Evolutionary conservation across 2,329 filamentous ascomycete genomes (phyloP).

Genomic region (Apiospora koreana): DNA sequence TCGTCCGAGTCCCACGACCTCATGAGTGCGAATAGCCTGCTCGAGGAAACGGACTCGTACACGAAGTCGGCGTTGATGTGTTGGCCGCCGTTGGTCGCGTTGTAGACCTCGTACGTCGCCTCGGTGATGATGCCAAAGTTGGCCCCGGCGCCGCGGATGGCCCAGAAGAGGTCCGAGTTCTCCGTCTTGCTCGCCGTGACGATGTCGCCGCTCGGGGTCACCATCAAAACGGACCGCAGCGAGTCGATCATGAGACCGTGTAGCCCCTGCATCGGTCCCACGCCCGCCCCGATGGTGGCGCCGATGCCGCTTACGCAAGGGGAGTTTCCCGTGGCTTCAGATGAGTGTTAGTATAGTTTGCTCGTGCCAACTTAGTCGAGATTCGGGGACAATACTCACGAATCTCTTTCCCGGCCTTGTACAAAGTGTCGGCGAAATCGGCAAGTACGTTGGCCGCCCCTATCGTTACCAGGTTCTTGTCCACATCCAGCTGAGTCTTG

Average conservation of each 20-base stretch:
- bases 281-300: slow-evolving; percentile 20
- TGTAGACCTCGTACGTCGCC: background rate
- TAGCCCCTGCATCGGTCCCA: slow-evolving; percentile 18
- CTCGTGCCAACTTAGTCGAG: too few species aligned
- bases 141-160: slow-evolving; percentile 23
- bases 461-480: background rate
- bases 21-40: background rate
- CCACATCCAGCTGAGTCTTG: background rate
- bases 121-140: slow-evolving; percentile 18
- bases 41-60: background rate
- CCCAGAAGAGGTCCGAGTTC: slow-evolving; percentile 26
- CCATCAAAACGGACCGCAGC: slow-evolving; percentile 12
- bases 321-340: background rate
- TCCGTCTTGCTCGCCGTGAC: slow-evolving; percentile 14
- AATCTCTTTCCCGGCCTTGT: background rate
- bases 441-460: background rate
- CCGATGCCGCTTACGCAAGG: slow-evolving; percentile 18
- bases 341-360: too few species aligned
- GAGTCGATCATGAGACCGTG: slow-evolving; percentile 22
- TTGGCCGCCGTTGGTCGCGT: slow-evolving; percentile 12
- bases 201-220: slow-evolving; percentile 20
- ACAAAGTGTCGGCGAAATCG: background rate
- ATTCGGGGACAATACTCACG: too few species aligned
- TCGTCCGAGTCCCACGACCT: background rate
- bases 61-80: slow-evolving; percentile 15